These are phyloP conservation scores for Clarireedia hainanense DNA, from an alignment of 2,329 filamentous ascomycete species.

Conservation along the genomic window DNA sequence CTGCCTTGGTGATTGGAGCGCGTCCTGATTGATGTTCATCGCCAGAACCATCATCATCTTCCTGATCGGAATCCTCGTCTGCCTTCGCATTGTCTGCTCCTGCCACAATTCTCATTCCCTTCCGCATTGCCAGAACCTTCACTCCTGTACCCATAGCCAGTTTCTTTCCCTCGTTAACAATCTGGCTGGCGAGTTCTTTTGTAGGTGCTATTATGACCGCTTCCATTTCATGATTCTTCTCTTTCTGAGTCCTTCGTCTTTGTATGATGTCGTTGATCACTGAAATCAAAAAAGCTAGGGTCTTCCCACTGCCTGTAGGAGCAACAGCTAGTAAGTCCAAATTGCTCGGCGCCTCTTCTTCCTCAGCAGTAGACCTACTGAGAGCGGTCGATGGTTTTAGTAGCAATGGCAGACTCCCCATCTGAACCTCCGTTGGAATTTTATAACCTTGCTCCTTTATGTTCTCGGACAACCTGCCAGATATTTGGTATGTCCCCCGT, in stretches of 20 bases:
- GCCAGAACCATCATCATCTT: conserved; percentile 30
- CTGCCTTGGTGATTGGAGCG: conserved; percentile 57
- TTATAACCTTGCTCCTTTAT: conserved; percentile 76
- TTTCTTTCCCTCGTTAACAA: conserved; percentile 80
- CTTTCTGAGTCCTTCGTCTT: conserved; percentile 33
- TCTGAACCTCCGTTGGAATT: conserved; percentile 87
- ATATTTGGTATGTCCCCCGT: conserved; percentile 62
- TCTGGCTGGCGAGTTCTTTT: conserved; percentile 70
- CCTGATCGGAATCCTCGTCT: conserved; percentile 30
- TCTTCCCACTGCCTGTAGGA: conserved; percentile 95
- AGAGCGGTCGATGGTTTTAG: conserved; percentile 49
- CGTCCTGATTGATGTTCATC: conserved; percentile 36
- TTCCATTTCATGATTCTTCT: conserved; percentile 46
- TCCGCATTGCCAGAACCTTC: conserved; percentile 74
- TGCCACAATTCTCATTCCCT: conserved; percentile 64
- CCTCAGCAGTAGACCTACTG: conserved; percentile 28
- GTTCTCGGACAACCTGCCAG: conserved; percentile 67
- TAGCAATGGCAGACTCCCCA: conserved; percentile 75
- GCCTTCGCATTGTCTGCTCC: conserved; percentile 33
- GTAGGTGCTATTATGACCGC: conserved; percentile 71
- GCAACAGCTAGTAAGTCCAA: conserved; percentile 82
- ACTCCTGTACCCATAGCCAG: conserved; percentile 69
- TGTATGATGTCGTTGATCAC: conserved; percentile 69
- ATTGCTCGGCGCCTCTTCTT: conserved; percentile 19
- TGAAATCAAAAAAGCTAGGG: conserved; percentile 84